phyloP scores from a whole-genome alignment of 2,329 filamentous ascomycete species.

The Metarhizium rileyi region DNA sequence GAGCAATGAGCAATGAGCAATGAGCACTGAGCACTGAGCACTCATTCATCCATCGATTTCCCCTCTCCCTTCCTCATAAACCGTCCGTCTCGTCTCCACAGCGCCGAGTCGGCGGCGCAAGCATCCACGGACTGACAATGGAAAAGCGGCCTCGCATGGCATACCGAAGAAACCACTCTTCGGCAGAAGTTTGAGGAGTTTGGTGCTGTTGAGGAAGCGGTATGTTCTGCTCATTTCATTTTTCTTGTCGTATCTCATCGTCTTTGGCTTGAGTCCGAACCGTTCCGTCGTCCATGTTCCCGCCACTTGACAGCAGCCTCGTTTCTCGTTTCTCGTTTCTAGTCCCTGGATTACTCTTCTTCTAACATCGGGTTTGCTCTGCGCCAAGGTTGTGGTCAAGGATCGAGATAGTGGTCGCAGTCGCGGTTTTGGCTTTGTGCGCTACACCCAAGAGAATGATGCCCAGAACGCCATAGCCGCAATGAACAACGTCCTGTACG shows the following conservation, averaged over 20 bases:
- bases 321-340: background rate
- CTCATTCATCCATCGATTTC: background rate
- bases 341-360: constrained; percentile 8
- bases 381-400: constrained; percentile 80
- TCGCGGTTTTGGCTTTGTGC: constrained; percentile 95
- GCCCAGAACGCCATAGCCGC: constrained; percentile 65
- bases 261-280: background rate
- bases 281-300: background rate
- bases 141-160: constrained; percentile 87
- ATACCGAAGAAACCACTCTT: constrained; percentile 83
- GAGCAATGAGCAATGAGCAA: no score
- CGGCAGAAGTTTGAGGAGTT: constrained; percentile 89
- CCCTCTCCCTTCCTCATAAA: constrained; percentile 2
- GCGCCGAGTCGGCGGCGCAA: background rate
- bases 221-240: constrained; percentile 41
- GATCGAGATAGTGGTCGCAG: constrained; percentile 94
- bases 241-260: background rate
- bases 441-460: constrained; percentile 68
- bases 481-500: constrained; percentile 90
- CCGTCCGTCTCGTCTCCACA: background rate
- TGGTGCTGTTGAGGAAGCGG: constrained; percentile 86
- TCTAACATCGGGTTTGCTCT: constrained; percentile 11
- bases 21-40: constrained; percentile 29
- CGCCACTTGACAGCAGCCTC: background rate
- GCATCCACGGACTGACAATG: constrained; percentile 13